Base-by-base conservation (phyloP, 306 rosid genomes). In the Neltuma alba region DNA sequence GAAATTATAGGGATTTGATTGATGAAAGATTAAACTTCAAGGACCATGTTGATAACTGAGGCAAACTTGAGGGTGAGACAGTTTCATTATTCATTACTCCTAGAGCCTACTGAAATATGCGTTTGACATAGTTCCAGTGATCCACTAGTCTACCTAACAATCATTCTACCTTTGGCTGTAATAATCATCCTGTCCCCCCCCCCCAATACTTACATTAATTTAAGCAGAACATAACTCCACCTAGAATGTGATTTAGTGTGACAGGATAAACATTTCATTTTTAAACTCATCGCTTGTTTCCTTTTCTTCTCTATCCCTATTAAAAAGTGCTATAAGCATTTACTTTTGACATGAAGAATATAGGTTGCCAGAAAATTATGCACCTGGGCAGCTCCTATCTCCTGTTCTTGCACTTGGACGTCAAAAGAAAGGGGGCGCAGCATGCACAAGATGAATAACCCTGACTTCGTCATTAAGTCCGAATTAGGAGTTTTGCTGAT, bases 401-500 rank as follows among this genome's bases (percentile, higher is more conserved):
- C 97, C 10, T 44, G 38, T 28, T 83, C 92, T 80, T 93, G 96
- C 77, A 15, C 68, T 68, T 86, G 85, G 79, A 91, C 89, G 77
- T 88, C 87, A 58, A 47, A 91, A 74, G 94, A 85, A 40, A 87
- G 91, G 33, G 96, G 96, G 28, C 70, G 89, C 91, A 93, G 41
- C 87, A 88, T 66, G 92, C 97, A 91, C 74, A 89, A 38, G 75
- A 93, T 88, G 88, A 84, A 89, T 65, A 93, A 79, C 77, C 88
- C 90, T 2, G 97, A 93, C 88, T 93, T 93, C 80, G 83, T 91
- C 69, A 84, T n/a, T n/a, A n/a, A 91, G 78, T 89, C 89, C 47
- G 84, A 42, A 64, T 84, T 76, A 81, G 84, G 92, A 60, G 82
- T 88, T 69, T 91, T 89, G 74, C 97, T 93, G 77, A 52, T 36